These are phyloP conservation scores for Geranium rotundifolium DNA, from an alignment of 345 rosid species.

Conservation along the genomic window DNA sequence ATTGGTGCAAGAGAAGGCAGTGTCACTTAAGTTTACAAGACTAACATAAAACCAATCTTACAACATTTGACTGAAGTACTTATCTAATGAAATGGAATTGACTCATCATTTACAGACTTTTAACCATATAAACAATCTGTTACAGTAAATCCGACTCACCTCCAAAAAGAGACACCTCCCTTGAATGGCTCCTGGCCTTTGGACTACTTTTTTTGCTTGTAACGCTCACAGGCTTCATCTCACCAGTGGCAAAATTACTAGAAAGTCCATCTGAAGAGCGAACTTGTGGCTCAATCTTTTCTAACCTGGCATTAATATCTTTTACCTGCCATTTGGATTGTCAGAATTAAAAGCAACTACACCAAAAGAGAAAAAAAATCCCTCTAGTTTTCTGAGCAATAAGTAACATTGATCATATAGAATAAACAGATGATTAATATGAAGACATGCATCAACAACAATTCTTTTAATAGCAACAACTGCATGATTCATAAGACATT, in stretches of 20 bases:
- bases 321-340: slow-evolving; percentile 40
- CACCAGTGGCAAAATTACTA: slow-evolving; percentile 39
- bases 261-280: slow-evolving; percentile 51
- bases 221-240: slow-evolving; percentile 45
- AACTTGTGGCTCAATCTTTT: slow-evolving; percentile 73
- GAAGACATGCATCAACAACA: background rate
- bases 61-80: background rate
- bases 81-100: background rate
- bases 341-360: background rate
- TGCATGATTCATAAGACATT: background rate
- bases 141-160: slow-evolving; percentile 32
- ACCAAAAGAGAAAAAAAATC: background rate
- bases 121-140: background rate
- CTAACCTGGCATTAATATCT: slow-evolving; percentile 93
- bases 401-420: background rate
- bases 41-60: too few species aligned
- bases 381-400: background rate
- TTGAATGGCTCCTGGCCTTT: slow-evolving; percentile 59
- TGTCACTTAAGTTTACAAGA: too few species aligned
- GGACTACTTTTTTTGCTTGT: slow-evolving; percentile 84
- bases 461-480: background rate
- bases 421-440: background rate
- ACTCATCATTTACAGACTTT: background rate
- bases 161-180: slow-evolving; percentile 85
- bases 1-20: too few species aligned